phyloP scores from a whole-genome alignment of 1,139 yeast genomes.

The Pichia sp. region DNA sequence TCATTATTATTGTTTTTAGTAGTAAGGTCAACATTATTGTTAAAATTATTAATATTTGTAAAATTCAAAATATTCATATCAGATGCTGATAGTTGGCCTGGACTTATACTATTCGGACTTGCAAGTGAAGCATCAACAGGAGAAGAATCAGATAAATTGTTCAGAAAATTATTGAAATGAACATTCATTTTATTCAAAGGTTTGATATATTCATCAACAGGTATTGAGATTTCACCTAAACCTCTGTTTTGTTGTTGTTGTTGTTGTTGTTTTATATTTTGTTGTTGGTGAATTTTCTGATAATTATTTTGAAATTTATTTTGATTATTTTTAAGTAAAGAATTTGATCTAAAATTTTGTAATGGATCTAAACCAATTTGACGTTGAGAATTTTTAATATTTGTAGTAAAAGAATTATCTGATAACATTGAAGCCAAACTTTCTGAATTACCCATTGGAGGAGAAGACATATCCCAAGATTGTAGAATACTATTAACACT shows the following conservation, averaged over 20 bases:
- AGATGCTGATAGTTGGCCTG: constrained; percentile 4
- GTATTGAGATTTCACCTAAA: constrained; percentile 40
- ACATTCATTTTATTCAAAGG: constrained; percentile 31
- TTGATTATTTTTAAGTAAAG: constrained; percentile 6
- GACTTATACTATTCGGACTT: constrained; percentile 11
- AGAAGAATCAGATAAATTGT: constrained; percentile 17
- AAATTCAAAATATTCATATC: background rate
- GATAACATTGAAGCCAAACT: constrained; percentile 21
- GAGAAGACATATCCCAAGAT: constrained; percentile 27
- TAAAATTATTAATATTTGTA: background rate
- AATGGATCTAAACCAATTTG: constrained; percentile 30
- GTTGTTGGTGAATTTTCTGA: constrained; percentile 4
- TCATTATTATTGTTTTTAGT: background rate
- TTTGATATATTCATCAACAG: constrained; percentile 38
- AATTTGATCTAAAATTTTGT: constrained; percentile 25
- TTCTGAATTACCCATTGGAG: constrained; percentile 22
- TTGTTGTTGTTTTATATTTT: constrained; percentile 7
- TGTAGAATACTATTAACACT: constrained; percentile 15
- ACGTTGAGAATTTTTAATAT: constrained; percentile 8
- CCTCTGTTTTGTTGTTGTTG: constrained; percentile 21
- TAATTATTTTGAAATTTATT: constrained; percentile 2
- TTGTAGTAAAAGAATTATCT: constrained; percentile 7
- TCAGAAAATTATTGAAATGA: constrained; percentile 29
- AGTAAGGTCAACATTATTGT: background rate
- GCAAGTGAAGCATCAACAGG: constrained; percentile 3